Evolutionary conservation across 495 filamentous ascomycete species (phyloP).

Genomic region (Daldinia concentrica): DNA sequence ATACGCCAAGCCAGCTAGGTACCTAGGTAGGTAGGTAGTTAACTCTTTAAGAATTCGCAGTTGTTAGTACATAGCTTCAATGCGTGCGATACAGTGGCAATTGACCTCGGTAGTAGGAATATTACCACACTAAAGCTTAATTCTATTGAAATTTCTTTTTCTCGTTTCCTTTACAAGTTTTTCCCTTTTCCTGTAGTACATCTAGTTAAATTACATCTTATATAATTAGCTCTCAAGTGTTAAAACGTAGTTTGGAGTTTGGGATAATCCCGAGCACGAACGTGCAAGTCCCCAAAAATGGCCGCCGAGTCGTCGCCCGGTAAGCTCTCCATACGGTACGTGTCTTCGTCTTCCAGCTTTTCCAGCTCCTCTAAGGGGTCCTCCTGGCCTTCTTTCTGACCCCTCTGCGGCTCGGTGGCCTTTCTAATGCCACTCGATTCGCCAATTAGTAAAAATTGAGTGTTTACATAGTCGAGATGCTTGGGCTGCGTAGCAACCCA

Average conservation of each 20-base stretch:
- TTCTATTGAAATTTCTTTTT: not conserved
- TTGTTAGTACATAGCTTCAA: not conserved
- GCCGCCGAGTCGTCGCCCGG: conserved; percentile 49
- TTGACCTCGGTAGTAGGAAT: not conserved
- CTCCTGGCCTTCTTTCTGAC: conserved; percentile 64
- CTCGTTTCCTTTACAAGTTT: not conserved
- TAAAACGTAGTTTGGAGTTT: conserved; percentile 55
- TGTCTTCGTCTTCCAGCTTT: conserved; percentile 56
- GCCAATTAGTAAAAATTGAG: conserved; percentile 86
- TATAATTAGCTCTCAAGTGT: not conserved
- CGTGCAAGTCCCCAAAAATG: conserved; percentile 56
- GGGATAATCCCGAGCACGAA: conserved; percentile 50
- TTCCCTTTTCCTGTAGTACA: not conserved
- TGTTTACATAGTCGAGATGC: conserved; percentile 78
- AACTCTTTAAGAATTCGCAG: not conserved
- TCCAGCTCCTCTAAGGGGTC: conserved; percentile 64
- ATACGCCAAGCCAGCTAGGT: not conserved
- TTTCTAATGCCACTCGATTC: conserved; percentile 71
- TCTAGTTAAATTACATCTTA: not conserved
- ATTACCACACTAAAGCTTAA: not conserved
- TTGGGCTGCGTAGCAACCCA: conserved; percentile 81
- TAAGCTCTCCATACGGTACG: conserved; percentile 50
- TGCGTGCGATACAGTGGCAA: not conserved
- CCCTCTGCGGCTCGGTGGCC: conserved; percentile 65
- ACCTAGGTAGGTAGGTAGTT: too few relatives aligned